Evolutionary conservation across 202 grass and related monocot genomes (phyloP).

Genomic region (Bolboschoenoplectus hybrid): DNA sequence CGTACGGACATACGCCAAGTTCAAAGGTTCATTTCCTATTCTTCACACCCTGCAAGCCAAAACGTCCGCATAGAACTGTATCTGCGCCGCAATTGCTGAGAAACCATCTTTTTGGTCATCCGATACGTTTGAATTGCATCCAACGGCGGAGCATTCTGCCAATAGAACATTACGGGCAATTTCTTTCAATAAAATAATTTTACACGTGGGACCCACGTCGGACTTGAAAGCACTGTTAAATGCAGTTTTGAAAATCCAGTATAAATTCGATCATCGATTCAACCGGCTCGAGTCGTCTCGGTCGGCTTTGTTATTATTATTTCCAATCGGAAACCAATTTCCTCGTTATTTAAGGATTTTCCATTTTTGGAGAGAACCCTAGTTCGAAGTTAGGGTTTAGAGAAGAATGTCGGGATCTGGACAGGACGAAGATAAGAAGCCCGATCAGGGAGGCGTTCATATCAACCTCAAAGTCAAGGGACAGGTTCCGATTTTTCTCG

Average conservation of each 20-base stretch:
- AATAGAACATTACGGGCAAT: not conserved
- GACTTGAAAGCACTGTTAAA: constrained; percentile 40
- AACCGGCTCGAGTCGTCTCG: constrained; percentile 22
- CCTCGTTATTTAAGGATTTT: not conserved
- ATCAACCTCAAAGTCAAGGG: constrained; percentile 92
- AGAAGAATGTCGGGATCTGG: constrained; percentile 56
- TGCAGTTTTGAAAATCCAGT: constrained; percentile 34
- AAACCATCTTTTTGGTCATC: not conserved
- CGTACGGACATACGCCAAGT: not conserved
- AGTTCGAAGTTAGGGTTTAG: constrained; percentile 30
- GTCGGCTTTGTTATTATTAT: constrained; percentile 17
- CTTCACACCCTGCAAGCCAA: not conserved
- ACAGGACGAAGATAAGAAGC: constrained; percentile 80
- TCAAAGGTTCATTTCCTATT: not conserved
- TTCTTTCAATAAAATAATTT: not conserved
- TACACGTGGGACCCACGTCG: not conserved
- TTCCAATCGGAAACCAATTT: not conserved
- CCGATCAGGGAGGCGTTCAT: constrained; percentile 60
- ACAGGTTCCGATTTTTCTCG: constrained; percentile 49
- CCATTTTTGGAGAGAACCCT: not conserved
- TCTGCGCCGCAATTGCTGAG: not conserved
- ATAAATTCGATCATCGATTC: constrained; percentile 8
- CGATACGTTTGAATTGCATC: not conserved
- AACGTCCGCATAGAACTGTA: constrained; percentile 1
- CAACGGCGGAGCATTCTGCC: not conserved